Evolutionary conservation across 495 filamentous ascomycete genomes (phyloP).

Genomic region (Aspergillus biplanus): DNA sequence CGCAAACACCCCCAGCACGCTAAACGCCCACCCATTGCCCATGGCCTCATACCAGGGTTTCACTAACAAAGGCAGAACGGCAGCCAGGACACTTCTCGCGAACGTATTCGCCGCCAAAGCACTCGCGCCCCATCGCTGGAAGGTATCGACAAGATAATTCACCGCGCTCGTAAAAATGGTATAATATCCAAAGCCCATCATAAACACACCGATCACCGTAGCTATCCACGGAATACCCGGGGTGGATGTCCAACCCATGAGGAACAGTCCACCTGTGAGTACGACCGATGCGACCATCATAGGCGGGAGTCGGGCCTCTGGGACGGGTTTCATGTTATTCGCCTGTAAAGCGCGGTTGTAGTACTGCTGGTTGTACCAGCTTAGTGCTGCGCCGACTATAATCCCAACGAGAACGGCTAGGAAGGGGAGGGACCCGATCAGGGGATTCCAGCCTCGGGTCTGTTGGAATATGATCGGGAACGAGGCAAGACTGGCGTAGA

Average conservation of each 20-base stretch:
- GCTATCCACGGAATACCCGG: constrained; percentile 49
- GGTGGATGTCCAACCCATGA: constrained; percentile 54
- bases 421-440: constrained; percentile 52
- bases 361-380: constrained; percentile 43
- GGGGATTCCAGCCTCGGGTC: constrained; percentile 46
- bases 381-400: constrained; percentile 41
- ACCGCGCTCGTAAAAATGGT: constrained; percentile 36
- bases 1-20: constrained; percentile 6
- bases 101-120: constrained; percentile 8
- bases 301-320: constrained; percentile 53
- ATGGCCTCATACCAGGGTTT: constrained; percentile 7
- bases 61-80: constrained; percentile 4
- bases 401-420: constrained; percentile 55
- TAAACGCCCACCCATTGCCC: constrained; percentile 12
- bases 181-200: constrained; percentile 50
- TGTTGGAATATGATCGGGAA: constrained; percentile 56
- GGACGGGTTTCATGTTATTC: constrained; percentile 43
- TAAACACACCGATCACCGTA: constrained; percentile 45
- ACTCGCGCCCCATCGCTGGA: constrained; percentile 13
- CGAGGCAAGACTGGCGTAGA: constrained; percentile 40
- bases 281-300: constrained; percentile 51
- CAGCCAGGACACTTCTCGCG: constrained; percentile 7
- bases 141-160: constrained; percentile 30
- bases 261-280: constrained; percentile 54
- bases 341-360: constrained; percentile 40